phyloP scores from a whole-genome alignment of 2,329 filamentous ascomycete species.

The Reticulascus tulasneorum region DNA sequence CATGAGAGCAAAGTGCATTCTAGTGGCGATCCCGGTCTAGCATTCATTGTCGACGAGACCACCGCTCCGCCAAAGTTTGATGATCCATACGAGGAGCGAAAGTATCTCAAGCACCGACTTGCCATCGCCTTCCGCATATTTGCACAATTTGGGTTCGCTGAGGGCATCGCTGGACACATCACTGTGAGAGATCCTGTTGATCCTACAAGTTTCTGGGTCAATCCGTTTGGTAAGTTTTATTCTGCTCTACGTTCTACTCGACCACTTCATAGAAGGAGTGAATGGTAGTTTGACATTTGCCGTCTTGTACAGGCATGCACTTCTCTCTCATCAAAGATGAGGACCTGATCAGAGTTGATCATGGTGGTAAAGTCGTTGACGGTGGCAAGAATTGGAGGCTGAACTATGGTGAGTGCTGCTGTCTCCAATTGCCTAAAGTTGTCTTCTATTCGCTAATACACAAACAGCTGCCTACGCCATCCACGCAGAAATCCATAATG shows the following conservation, averaged over 20 bases:
- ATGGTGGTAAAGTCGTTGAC: conserved; percentile 58
- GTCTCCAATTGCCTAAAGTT: conserved; percentile 8
- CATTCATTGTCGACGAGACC: no score
- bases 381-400: conserved; percentile 54
- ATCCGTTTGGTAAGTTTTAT: no score
- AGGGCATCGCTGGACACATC: conserved; percentile 64
- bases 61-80: conserved; percentile 18
- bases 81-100: conserved; percentile 36
- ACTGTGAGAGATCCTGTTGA: conserved; percentile 60
- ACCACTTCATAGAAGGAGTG: no score
- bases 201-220: conserved; percentile 62
- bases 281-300: no score
- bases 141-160: conserved; percentile 53
- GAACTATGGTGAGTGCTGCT: conserved; percentile 11
- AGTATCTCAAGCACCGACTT: conserved; percentile 51
- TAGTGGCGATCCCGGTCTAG: no score
- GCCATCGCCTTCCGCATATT: conserved; percentile 56
- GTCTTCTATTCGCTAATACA: no score
- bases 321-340: conserved; percentile 61
- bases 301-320: no score
- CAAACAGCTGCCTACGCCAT: conserved; percentile 46
- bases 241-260: no score
- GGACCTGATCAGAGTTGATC: conserved; percentile 64
- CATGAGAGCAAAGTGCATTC: no score
- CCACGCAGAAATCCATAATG: conserved; percentile 44